Percentiles rank a stretch among this genome's conserved stretches.
phyloP scores from a whole-genome alignment of 352 stramenopile genomes.

The Phytopythium boreale region DNA sequence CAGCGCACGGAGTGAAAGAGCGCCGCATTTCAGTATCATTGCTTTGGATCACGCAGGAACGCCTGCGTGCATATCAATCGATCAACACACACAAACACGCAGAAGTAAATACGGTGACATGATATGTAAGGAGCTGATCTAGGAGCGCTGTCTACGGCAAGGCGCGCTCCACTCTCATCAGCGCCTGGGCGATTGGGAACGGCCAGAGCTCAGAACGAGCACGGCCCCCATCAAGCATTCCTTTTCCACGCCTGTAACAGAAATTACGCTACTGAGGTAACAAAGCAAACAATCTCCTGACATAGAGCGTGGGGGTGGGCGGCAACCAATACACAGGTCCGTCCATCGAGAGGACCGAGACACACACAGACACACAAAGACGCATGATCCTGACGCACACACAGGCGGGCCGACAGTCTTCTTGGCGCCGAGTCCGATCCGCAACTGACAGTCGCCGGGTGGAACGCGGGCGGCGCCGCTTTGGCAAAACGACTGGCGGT shows the following conservation, averaged over 20 bases:
- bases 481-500: constrained; percentile 4
- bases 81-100: neutral
- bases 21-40: constrained; percentile 83
- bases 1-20: constrained; percentile 39
- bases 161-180: constrained; percentile 77
- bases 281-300: constrained; percentile 77
- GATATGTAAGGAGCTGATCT: constrained; percentile 80
- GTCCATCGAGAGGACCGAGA: constrained; percentile 2
- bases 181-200: constrained; percentile 52
- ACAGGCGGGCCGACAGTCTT: neutral
- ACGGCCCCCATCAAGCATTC: constrained; percentile 55
- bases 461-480: neutral
- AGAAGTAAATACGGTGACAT: neutral
- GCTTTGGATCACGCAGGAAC: constrained; percentile 17
- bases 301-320: constrained; percentile 58
- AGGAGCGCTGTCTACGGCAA: constrained; percentile 32
- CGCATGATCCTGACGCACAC: no score
- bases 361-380: neutral
- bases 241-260: constrained; percentile 85
- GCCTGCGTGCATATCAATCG: neutral
- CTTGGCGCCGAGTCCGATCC: neutral
- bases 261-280: constrained; percentile 56
- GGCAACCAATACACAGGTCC: constrained; percentile 13
- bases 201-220: constrained; percentile 65
- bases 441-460: neutral